Conservation (phyloP, 495 filamentous ascomycete genomes). For the Penicillium riverlandense region DNA sequence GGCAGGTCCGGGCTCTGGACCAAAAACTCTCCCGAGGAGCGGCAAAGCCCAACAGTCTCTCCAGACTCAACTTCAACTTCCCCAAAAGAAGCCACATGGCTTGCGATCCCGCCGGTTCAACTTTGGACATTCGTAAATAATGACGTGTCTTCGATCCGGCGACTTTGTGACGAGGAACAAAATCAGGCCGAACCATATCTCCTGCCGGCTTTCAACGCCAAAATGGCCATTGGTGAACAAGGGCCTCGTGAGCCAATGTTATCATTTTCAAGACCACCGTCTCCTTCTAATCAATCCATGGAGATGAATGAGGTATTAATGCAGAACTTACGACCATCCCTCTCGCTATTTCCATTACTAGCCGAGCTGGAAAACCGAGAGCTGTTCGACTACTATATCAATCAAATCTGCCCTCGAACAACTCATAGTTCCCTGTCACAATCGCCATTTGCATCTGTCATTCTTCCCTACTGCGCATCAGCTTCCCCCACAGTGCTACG, state of each 20-base stretch:
- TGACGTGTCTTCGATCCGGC: background rate
- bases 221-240: no score
- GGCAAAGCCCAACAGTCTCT: no score
- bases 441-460: constrained; percentile 9
- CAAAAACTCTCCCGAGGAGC: background rate
- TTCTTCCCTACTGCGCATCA: constrained; percentile 3
- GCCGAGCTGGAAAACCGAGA: background rate
- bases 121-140: background rate
- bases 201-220: background rate
- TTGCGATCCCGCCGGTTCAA: background rate
- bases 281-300: background rate
- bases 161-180: constrained; percentile 1
- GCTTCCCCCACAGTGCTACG: background rate
- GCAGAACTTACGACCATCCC: background rate
- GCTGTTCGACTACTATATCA: constrained; percentile 7
- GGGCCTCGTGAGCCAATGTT: background rate
- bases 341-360: background rate
- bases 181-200: background rate
- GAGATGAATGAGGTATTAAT: background rate
- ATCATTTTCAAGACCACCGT: background rate
- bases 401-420: constrained; percentile 5
- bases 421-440: background rate
- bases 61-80: no score
- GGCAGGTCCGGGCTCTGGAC: background rate
- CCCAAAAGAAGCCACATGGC: no score